Evolutionary conservation across 208 protist genomes (phyloP), one percentile per base, ranked within the genome.

Genomic region (Crithidia bombi): DNA sequence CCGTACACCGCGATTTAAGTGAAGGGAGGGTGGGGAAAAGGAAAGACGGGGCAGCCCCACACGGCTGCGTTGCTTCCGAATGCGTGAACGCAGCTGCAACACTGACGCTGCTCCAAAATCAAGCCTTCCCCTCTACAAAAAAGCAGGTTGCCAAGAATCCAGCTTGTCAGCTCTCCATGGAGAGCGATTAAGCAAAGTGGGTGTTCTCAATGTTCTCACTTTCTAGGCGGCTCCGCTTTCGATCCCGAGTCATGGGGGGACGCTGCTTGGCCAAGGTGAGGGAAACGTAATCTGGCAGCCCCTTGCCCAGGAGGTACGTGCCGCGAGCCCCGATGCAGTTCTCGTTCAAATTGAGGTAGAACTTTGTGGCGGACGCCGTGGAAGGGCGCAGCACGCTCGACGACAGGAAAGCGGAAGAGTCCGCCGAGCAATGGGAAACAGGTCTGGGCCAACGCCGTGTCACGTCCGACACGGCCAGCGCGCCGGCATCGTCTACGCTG

Each of bases 331-430:
- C 89, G 51, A 96, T 90, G 39, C 76, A 69, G 72, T 96, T 96
- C 57, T 93, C 84, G 63, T 94, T 95, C 30, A 95, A 44, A 57
- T 93, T 93, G 25, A 94, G 49, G 58, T 87, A 92, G 49, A 96
- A 96, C n/a, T 68, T 81, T 0, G 71, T 62, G 36, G 73, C 44
- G 14, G 57, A 58, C 1, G 69, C 46, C 5, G 73, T 72, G 14
- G 44, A 19, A 12, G 69, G 59, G 23, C 69, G 69, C 11, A 64
- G 44, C 30, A 50, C 50, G 43, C 33, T 52, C 12, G 57, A 28
- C 14, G 46, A 43, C 26, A 50, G 11, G 15, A 36, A 33, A 14
- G 3, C 21, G 11, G 7, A 14, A 33, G 11, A n/a, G 12, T 65
- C 58, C 28, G 30, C 19, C 3, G 49, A 47, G 9, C 35, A 2